Base-by-base conservation (phyloP, 2,329 filamentous ascomycete species). In the Thielaviopsis populi region DNA sequence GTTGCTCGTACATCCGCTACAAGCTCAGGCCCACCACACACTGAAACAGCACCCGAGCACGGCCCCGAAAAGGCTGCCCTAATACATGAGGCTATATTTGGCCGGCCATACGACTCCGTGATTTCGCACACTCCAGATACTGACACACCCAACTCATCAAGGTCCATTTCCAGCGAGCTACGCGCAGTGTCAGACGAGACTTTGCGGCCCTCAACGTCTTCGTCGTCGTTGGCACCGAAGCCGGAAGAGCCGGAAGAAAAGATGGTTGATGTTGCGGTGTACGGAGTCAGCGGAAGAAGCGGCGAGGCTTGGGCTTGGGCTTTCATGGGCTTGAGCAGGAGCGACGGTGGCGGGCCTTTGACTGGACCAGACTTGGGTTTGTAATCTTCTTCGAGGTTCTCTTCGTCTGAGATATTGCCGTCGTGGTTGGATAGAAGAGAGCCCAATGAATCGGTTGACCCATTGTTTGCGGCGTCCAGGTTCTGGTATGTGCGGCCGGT, bases 21-120 rank as follows among this genome's bases (percentile, higher is more conserved):
- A 22, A 85, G 72, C 59, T 79, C 79, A 58, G 76, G 76, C 1
- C 82, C 83, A 19, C 81, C 82, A 67, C 82, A 85, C 0, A 83
- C 82, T 70, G 13, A 80, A 74, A 62, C 84, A 79, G 66, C 83
- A 77, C 0, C 71, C 69, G 59, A 76, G 75, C 2, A 85, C 73
- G 68, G 83, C 75, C 0, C 81, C 80, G 13, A 81, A 72, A 8
- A 70, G 69, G 8, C 74, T 73, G 50, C 79, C 77, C 68, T 78
- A 72, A 37, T 74, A 74, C 8, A 82, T 71, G 54, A 70, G 63
- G 8, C 76, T 74, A 46, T 54, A 43, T 53, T 59, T 5, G 65
- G 65, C 5, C 65, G 61, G 27, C 65, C 65, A 33, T 58, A 66
- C 15, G 65, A 63, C 62, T 66, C 61, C 3, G 30, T 59, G 19